Evolutionary conservation across 2,329 filamentous ascomycete species (phyloP).

Genomic region (Colletotrichum siamense): DNA sequence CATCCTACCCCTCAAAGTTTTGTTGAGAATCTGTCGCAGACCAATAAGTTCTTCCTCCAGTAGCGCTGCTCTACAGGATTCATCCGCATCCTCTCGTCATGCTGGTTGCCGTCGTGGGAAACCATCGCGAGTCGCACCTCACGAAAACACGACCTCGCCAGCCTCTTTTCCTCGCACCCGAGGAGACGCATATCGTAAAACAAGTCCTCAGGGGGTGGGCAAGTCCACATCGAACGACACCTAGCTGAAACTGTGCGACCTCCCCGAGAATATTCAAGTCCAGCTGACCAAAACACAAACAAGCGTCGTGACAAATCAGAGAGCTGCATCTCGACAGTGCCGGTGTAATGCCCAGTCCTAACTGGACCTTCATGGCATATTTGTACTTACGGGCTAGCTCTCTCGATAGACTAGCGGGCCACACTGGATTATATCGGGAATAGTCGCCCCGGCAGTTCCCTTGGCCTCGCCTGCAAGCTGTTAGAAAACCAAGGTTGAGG

Average conservation of each 20-base stretch:
- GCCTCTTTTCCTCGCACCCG: neutral
- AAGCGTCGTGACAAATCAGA: constrained; percentile 2
- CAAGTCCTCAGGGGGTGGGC: neutral
- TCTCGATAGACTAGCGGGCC: neutral
- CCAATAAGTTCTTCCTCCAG: neutral
- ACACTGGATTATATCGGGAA: neutral
- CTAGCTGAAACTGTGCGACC: constrained; percentile 18
- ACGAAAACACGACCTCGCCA: neutral
- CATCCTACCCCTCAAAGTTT: neutral
- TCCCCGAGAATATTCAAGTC: neutral
- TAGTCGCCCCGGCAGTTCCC: neutral
- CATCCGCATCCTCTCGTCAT: neutral
- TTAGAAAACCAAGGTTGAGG: neutral
- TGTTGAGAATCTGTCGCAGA: neutral
- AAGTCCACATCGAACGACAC: constrained; percentile 15
- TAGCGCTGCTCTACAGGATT: neutral
- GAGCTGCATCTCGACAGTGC: neutral
- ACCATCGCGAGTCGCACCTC: neutral
- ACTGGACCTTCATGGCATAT: neutral
- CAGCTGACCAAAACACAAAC: constrained; percentile 18
- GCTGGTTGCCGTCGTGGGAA: neutral
- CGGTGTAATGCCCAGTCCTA: neutral
- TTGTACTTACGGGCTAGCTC: neutral
- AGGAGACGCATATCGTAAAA: neutral
- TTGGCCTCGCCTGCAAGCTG: neutral